Conservation (phyloP, 1,139 yeast species). For the Taiozyma onychis region DNA sequence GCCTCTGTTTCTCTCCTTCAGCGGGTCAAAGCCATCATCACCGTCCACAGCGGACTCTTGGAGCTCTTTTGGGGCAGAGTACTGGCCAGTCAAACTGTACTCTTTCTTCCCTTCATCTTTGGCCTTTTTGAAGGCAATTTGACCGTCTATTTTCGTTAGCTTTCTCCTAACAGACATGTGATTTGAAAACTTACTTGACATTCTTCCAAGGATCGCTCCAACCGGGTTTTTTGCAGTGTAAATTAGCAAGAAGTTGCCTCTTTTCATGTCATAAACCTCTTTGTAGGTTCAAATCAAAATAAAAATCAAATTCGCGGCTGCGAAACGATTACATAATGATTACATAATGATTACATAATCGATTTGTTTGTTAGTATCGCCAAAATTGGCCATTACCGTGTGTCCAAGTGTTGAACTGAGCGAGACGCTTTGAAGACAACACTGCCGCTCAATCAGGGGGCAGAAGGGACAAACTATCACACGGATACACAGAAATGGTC, state of each 20-base stretch:
- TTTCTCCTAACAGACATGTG: background rate
- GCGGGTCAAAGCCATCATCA: slow-evolving; percentile 30
- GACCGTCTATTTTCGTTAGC: slow-evolving; percentile 4
- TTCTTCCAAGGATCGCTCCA: background rate
- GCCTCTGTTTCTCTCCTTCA: slow-evolving; percentile 27
- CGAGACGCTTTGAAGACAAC: background rate
- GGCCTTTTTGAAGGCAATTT: slow-evolving; percentile 9
- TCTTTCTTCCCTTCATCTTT: background rate
- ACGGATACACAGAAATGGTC: background rate
- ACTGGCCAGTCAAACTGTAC: slow-evolving; percentile 25
- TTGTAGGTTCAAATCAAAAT: too few species aligned
- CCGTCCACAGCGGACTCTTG: slow-evolving; percentile 3
- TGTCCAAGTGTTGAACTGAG: background rate
- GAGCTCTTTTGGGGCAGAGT: slow-evolving; percentile 32
- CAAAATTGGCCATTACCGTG: background rate
- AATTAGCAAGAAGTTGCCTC: background rate
- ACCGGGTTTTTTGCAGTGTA: background rate
- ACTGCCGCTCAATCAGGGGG: background rate
- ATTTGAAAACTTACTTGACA: background rate
- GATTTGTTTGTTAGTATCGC: background rate
- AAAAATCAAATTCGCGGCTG: background rate
- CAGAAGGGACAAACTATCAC: background rate
- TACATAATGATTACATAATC: background rate
- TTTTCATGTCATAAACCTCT: background rate
- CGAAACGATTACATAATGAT: background rate